Evolutionary conservation across 768 basidiomycete species (phyloP), one percentile per base, ranked within the genome.

Genomic region (Hortiboletus flavorubellus): DNA sequence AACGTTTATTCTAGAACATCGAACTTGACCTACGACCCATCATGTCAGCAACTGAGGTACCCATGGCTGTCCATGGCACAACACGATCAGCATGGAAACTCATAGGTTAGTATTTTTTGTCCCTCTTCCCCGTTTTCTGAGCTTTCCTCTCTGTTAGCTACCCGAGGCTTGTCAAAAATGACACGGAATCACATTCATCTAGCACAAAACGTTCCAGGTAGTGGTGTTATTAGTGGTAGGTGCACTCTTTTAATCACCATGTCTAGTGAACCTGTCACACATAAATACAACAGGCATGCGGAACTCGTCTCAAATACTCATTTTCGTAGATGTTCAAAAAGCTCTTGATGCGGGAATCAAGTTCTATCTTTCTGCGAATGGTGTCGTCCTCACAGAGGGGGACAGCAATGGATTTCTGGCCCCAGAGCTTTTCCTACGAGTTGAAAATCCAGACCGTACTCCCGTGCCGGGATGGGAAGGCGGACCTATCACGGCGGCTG

Each of bases 101-200:
- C 14, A 94, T 95, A 54, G 71, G 91, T 90, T 56, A 23, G 78
- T 63, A 12, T 16, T 44, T 21, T 10, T 3, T 35, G 37, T n/a
- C n/a, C 34, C 14, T 39, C 12, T 23, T 21, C 4, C 39, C 29
- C 8, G 1, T 29, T 30, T 51, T 10, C 53, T 16, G 39, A 21
- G 7, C 43, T 21, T 39, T 7, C 29, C 39, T 10, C 45, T 47
- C 43, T 30, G 46, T 10, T 58, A 94, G 92, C 78, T 14, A 75
- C 73, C 8, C 73, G 84, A 59, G 93, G 94, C 0, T 70, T 97
- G 16, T 92, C 87, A 0, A 85, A 79, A 58, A 97, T 95, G 93
- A 78, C 73, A 12, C 78, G 96, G 26, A 96, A 94, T 64, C 94
- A 98, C 64, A 89, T 98, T 38, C 96, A 99, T 70, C 77, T 97